These are phyloP conservation scores for Lignosus rhinocerotis DNA, from an alignment of 1,284 basidiomycete genomes.

Conservation along the genomic window DNA sequence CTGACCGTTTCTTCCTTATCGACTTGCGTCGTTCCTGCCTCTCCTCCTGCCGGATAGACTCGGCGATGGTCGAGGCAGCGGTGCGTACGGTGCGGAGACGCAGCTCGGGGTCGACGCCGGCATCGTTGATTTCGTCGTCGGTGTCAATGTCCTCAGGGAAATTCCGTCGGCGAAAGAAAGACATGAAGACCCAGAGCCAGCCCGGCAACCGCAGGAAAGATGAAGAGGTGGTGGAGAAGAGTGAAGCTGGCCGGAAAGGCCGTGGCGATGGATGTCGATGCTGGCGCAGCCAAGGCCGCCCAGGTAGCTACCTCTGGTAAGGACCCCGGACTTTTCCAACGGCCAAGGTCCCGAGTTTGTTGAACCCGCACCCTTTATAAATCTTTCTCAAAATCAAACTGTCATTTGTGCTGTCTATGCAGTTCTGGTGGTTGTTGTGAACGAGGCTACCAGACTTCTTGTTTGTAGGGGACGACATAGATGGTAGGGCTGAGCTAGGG, in stretches of 20 bases:
- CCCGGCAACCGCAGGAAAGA: conserved; percentile 22
- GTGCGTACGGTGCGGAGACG: conserved; percentile 87
- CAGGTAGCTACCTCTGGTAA: not conserved
- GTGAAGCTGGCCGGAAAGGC: conserved; percentile 11
- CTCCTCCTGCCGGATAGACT: conserved; percentile 79
- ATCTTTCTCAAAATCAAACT: not conserved
- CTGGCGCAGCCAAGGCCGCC: conserved; percentile 22
- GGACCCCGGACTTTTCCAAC: conserved; percentile 17
- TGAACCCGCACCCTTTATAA: no score
- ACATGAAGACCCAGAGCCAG: conserved; percentile 33
- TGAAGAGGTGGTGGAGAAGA: conserved; percentile 14
- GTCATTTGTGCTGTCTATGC: not conserved
- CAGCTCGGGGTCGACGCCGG: conserved; percentile 79
- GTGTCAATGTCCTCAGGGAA: conserved; percentile 43
- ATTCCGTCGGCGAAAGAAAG: conserved; percentile 30
- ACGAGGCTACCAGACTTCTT: no score
- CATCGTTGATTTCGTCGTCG: conserved; percentile 60
- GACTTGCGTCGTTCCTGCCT: conserved; percentile 67
- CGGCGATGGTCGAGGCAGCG: conserved; percentile 85
- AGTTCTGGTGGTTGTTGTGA: no score
- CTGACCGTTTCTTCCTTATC: conserved; percentile 50
- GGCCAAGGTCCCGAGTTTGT: not conserved
- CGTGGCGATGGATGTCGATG: conserved; percentile 15
- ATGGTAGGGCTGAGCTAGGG: no score
- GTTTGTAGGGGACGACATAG: no score